Conservation (phyloP, 306 rosid species). For the Hippophae gyantsensis region DNA sequence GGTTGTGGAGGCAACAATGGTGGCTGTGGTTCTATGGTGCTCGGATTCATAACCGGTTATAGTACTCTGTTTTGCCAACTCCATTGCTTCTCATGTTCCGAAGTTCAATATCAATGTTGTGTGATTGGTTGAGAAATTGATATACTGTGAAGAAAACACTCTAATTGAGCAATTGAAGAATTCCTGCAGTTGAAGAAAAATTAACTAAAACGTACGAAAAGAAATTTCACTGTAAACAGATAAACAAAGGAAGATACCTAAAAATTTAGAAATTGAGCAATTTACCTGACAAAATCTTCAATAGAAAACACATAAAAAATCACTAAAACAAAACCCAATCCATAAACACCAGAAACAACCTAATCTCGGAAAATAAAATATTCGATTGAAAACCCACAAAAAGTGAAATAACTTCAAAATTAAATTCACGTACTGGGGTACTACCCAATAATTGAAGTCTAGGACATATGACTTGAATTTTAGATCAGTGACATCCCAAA, state of each 20-base stretch:
- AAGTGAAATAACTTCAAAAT: not conserved
- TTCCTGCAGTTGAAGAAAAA: slow-evolving; percentile 5
- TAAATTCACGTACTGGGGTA: not conserved
- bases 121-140: too few species aligned
- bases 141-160: too few species aligned
- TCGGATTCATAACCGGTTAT: slow-evolving; percentile 74
- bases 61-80: slow-evolving; percentile 24
- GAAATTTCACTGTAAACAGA: not conserved
- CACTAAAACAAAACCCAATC: slow-evolving; percentile 3
- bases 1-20: slow-evolving; percentile 37
- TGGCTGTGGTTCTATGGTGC: slow-evolving; percentile 32
- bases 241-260: not conserved
- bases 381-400: not conserved
- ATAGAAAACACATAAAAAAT: not conserved
- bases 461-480: too few species aligned
- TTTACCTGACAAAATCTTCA: not conserved
- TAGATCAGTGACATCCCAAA: too few species aligned
- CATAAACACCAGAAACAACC: not conserved
- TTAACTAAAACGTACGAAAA: not conserved
- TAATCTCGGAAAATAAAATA: not conserved
- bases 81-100: slow-evolving; percentile 62
- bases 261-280: not conserved
- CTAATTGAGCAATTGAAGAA: not conserved
- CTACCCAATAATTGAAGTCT: too few species aligned
- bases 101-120: not conserved